Conservation (phyloP, 768 basidiomycete genomes). For the Neoboletus brunneissimus region DNA sequence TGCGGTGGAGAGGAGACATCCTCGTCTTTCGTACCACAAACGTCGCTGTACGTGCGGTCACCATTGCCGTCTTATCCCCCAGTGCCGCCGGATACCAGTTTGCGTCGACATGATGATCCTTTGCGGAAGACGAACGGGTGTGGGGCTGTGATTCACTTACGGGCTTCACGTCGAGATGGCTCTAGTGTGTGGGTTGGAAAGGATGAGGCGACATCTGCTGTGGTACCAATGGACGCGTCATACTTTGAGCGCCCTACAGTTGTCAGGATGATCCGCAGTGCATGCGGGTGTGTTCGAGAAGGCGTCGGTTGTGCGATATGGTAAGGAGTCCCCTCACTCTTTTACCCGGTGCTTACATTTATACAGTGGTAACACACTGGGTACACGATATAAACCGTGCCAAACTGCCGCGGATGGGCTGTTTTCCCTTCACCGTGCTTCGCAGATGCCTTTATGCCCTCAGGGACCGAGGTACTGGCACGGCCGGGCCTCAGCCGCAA, state of each 20-base stretch:
- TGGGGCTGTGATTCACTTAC: slow-evolving; percentile 57
- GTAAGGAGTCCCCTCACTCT: slow-evolving; percentile 29
- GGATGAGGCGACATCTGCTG: slow-evolving; percentile 46
- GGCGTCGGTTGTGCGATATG: slow-evolving; percentile 65
- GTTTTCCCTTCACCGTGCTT: slow-evolving; percentile 24
- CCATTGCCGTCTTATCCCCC: slow-evolving; percentile 36
- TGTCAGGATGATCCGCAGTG: slow-evolving; percentile 49
- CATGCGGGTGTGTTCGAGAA: slow-evolving; percentile 66
- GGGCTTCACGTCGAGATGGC: slow-evolving; percentile 50
- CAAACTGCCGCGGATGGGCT: slow-evolving; percentile 52
- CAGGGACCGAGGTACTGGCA: slow-evolving; percentile 46
- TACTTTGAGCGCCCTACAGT: slow-evolving; percentile 55
- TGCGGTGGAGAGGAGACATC: slow-evolving; percentile 38
- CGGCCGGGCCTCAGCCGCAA: slow-evolving; percentile 14
- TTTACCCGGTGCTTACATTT: slow-evolving; percentile 9
- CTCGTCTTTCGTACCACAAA: slow-evolving; percentile 5
- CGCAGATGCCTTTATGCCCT: slow-evolving; percentile 31
- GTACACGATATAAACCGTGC: slow-evolving; percentile 60
- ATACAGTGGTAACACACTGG: slow-evolving; percentile 61
- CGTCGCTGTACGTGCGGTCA: slow-evolving; percentile 33
- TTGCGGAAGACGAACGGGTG: slow-evolving; percentile 50
- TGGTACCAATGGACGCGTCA: slow-evolving; percentile 52
- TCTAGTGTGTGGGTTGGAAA: slow-evolving; percentile 60
- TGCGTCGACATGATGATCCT: slow-evolving; percentile 4
- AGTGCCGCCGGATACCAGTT: slow-evolving; percentile 20